Evolutionary conservation across 306 rosid genomes (phyloP), one percentile per base, ranked within the genome.

Genomic region (Cicer judaicum): DNA sequence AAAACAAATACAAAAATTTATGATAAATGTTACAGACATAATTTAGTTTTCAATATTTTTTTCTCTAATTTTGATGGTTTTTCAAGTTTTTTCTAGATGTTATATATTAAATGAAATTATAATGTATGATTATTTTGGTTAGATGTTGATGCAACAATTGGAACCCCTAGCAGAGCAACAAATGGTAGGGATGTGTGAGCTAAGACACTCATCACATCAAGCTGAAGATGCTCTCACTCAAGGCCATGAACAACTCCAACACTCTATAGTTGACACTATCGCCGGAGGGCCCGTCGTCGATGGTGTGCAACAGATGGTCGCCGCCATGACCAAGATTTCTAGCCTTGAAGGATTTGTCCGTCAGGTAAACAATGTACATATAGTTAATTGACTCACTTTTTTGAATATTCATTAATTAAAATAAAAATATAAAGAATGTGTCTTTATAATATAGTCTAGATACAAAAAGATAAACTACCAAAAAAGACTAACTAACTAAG

Each of bases 131-230:
- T 7, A 60, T 60, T 13, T 60, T 60, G 19, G 19, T n/a, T 81
- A 90, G 98, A 87, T 95, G 90, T 64, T 92, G 48, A 80, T 69
- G 67, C 84, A 80, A 13, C 98, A 95, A n/a, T 77, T 95, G 72
- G 98, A 95, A 56, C 93, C 97, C 18, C 60, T 95, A 10, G 93
- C 97, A 0, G 98, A 92, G 66, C 98, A 92, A 79, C 98, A 95
- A 79, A 68, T 85, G 2, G 65, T 85, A 83, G 97, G 84, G 16
- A 84, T 95, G 47, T 86, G 71, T 75, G 88, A 78, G 5, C 86
- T 95, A 19, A 84, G 87, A 42, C 87, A 88, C 5, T 90, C 96
- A 1, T 82, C 93, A 2, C 83, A 81, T 2, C 97, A 95, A 77
- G 90, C 97, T 12, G 99, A 95, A 68, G 99, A 95, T 13, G 99